Evolutionary conservation across 2,329 filamentous ascomycete species (phyloP), one percentile per base, ranked within the genome.

Genomic region (Hypoxylon sp.): DNA sequence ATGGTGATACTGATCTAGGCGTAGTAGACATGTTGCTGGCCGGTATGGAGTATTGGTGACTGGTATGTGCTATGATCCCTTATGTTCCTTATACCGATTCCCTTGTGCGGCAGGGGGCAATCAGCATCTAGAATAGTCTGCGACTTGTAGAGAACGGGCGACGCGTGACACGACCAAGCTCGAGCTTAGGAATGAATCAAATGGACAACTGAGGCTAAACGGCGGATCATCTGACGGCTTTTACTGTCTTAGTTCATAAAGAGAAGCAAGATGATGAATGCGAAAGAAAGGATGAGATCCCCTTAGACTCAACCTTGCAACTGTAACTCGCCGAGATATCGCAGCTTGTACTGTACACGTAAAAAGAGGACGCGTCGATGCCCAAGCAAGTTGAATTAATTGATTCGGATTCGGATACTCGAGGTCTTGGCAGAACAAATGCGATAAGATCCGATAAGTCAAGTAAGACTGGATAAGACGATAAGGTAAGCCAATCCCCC

Each of bases 21-120:
- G 69, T 71, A 13, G 67, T 67, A 35, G 68, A 67, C 66, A 69
- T 70, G 38, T 20, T 40, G 31, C 10, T 37, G 40, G 7, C 26
- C 13, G 24, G 13, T 21, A 13, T 9, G 0, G 29, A 27, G 11
- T 40, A 24, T 45, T n/a, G 13, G 29, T 37, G 33, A 46, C 4
- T 10, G 51, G 10, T n/a, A n/a, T n/a, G n/a, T n/a, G n/a, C n/a
- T n/a, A n/a, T n/a, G n/a, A n/a, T n/a, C n/a, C n/a, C n/a, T n/a
- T n/a, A n/a, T n/a, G n/a, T n/a, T 29, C 23, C 11, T 33, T 20
- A n/a, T 48, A 15, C 24, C 5, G 13, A 13, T 31, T 33, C 20
- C 18, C 42, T 45, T 17, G 26, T 27, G 15, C 20, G 13, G 29
- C 8, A 6, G 26, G 24, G 27, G 9, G 23, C 21, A 37, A 41